A percentile compares a stretch with the other conserved stretches of the same genome.
Conservation (phyloP, 768 basidiomycete genomes). For the Lanmaoa rubissima region DNA sequence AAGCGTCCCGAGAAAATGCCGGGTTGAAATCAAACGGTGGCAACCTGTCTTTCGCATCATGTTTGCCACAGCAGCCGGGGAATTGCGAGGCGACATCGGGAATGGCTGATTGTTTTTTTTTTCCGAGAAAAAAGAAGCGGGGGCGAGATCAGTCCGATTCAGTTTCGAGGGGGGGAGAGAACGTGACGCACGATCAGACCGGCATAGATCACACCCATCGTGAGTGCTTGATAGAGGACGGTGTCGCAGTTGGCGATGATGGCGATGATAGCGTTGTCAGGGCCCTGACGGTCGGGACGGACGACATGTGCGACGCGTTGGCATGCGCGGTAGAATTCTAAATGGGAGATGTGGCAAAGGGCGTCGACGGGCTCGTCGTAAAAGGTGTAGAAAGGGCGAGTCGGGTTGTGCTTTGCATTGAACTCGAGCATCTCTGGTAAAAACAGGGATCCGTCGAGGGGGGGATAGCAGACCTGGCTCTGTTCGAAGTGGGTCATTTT, state of each 20-base stretch:
- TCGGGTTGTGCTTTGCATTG: conserved; percentile 35
- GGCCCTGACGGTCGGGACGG: conserved; percentile 33
- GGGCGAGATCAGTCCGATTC: not conserved
- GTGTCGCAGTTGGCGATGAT: conserved; percentile 40
- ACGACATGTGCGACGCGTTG: conserved; percentile 42
- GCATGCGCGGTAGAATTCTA: conserved; percentile 45
- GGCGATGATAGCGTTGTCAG: conserved; percentile 35
- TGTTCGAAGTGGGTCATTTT: not conserved
- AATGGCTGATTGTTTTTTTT: conserved; percentile 24
- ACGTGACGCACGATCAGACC: conserved; percentile 11
- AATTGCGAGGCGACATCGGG: conserved; percentile 36
- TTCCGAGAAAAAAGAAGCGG: not conserved
- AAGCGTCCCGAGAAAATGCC: conserved; percentile 28
- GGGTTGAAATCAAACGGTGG: conserved; percentile 38
- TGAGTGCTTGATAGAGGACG: conserved; percentile 42
- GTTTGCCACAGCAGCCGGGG: conserved; percentile 33
- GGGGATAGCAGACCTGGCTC: conserved; percentile 15
- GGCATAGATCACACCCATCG: conserved; percentile 33
- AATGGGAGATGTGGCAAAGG: conserved; percentile 33
- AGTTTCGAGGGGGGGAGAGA: not conserved
- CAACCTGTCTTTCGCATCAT: conserved; percentile 39
- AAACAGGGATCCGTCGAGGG: conserved; percentile 35
- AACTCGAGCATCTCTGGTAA: conserved; percentile 18
- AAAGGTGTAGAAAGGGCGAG: conserved; percentile 33
- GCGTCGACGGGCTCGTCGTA: conserved; percentile 16